Evolutionary conservation across 2,329 filamentous ascomycete genomes (phyloP).

Genomic region (Aspergillus versicolor): DNA sequence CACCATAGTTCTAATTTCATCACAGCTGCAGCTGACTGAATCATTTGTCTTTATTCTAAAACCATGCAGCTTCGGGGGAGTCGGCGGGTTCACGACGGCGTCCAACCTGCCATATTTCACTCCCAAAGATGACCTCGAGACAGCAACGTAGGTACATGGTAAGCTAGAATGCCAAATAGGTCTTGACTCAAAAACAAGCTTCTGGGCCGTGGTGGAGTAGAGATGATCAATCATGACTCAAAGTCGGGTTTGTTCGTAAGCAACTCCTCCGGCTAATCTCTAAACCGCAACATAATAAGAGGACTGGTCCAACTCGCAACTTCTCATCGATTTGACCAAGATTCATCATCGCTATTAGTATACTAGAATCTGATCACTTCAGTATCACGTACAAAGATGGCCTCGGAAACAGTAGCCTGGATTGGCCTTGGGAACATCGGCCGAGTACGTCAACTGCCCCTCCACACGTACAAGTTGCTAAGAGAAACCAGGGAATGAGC

Average conservation of each 20-base stretch:
- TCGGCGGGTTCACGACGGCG: not conserved
- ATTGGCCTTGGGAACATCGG: constrained; percentile 89
- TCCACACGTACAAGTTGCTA: constrained; percentile 2
- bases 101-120: not conserved
- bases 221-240: constrained; percentile 5
- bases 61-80: not conserved
- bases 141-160: not conserved
- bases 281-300: not conserved
- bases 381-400: constrained; percentile 18
- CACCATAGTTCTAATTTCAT: not conserved
- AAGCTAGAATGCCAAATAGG: not conserved
- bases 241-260: not conserved
- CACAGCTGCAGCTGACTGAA: not conserved
- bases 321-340: not conserved
- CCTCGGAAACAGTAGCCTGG: constrained; percentile 62
- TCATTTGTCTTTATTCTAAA: not conserved
- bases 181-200: constrained; percentile 6
- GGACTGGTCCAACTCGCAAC: not conserved
- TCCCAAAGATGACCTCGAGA: not conserved
- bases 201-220: not conserved
- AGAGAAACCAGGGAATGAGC: constrained; percentile 66
- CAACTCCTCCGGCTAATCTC: constrained; percentile 4
- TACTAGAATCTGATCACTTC: not conserved
- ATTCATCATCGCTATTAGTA: not conserved
- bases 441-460: constrained; percentile 54